phyloP scores from a whole-genome alignment of 116 monocot species.

The Dioscorea cayenensis region DNA sequence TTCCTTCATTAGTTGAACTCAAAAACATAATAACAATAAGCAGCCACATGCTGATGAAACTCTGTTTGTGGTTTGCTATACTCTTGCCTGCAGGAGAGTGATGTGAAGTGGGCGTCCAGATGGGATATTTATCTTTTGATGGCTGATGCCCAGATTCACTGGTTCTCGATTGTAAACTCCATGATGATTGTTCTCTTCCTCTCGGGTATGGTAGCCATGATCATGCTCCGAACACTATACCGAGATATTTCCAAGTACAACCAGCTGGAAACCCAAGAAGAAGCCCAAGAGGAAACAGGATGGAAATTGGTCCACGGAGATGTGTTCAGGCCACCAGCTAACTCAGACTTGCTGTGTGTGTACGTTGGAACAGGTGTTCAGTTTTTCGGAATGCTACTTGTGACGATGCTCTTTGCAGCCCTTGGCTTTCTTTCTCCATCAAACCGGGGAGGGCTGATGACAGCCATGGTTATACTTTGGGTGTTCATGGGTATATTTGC shows the following conservation, averaged over 20 bases:
- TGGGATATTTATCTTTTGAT: slow-evolving; percentile 37
- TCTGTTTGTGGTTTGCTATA: background rate
- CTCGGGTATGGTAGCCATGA: slow-evolving; percentile 35
- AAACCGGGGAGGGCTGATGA: slow-evolving; percentile 34
- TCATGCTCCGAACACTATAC: slow-evolving; percentile 29
- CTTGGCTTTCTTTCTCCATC: slow-evolving; percentile 38
- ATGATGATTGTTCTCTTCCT: slow-evolving; percentile 39
- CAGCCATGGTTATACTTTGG: slow-evolving; percentile 33
- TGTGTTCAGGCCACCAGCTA: slow-evolving; percentile 29
- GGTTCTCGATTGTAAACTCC: slow-evolving; percentile 37
- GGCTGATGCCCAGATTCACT: slow-evolving; percentile 37
- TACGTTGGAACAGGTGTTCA: slow-evolving; percentile 37
- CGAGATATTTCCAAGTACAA: slow-evolving; percentile 35
- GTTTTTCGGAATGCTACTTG: slow-evolving; percentile 38
- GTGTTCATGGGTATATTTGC: slow-evolving; percentile 31
- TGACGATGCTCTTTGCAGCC: slow-evolving; percentile 37
- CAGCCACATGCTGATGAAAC: background rate
- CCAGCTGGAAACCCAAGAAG: slow-evolving; percentile 25
- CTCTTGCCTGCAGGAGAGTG: slow-evolving; percentile 23
- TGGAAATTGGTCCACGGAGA: slow-evolving; percentile 43
- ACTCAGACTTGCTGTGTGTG: slow-evolving; percentile 26
- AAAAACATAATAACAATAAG: background rate
- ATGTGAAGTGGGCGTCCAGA: slow-evolving; percentile 33
- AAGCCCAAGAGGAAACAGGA: slow-evolving; percentile 33
- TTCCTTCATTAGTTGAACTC: background rate